These are phyloP conservation scores for Oryza nivara DNA, from an alignment of 176 grass and related monocot genomes.

Conservation along the genomic window DNA sequence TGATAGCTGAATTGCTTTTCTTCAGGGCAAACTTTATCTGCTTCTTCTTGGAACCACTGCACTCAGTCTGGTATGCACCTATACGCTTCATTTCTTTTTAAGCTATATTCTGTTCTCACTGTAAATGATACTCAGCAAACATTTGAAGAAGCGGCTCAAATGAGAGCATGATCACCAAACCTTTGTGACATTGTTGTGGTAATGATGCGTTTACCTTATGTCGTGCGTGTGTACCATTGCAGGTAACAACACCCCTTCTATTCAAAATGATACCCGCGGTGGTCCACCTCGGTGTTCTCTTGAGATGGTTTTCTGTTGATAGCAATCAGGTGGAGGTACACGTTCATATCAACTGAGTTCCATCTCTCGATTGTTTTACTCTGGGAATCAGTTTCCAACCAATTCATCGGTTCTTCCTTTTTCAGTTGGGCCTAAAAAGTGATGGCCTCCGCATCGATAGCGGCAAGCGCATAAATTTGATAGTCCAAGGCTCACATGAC, in stretches of 20 bases:
- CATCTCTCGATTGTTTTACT: slow-evolving; percentile 49
- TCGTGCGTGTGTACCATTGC: slow-evolving; percentile 30
- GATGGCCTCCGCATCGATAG: slow-evolving; percentile 73
- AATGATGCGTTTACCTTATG: slow-evolving; percentile 17
- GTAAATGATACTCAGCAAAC: neutral
- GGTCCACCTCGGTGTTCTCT: slow-evolving; percentile 88
- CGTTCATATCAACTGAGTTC: slow-evolving; percentile 50
- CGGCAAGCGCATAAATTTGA: slow-evolving; percentile 81
- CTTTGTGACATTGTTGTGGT: neutral
- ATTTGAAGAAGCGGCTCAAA: neutral
- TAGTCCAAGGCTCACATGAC: slow-evolving; percentile 86
- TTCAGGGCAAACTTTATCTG: slow-evolving; percentile 93
- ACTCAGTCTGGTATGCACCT: slow-evolving; percentile 87
- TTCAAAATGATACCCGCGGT: slow-evolving; percentile 99
- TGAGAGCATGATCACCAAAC: neutral
- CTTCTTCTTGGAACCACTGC: slow-evolving; percentile 97
- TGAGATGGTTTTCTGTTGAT: slow-evolving; percentile 97
- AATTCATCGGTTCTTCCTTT: slow-evolving; percentile 54
- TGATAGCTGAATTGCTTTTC: slow-evolving; percentile 50
- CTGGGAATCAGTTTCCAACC: slow-evolving; percentile 49
- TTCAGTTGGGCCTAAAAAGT: slow-evolving; percentile 86
- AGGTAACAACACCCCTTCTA: slow-evolving; percentile 97
- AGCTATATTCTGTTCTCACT: slow-evolving; percentile 7
- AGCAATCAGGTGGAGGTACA: slow-evolving; percentile 88
- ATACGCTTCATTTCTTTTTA: slow-evolving; percentile 16